Percentiles rank a stretch among this genome's conserved stretches.
Evolutionary conservation across 176 grass and related monocot species (phyloP).

Genomic region (Lolium multiflorum): DNA sequence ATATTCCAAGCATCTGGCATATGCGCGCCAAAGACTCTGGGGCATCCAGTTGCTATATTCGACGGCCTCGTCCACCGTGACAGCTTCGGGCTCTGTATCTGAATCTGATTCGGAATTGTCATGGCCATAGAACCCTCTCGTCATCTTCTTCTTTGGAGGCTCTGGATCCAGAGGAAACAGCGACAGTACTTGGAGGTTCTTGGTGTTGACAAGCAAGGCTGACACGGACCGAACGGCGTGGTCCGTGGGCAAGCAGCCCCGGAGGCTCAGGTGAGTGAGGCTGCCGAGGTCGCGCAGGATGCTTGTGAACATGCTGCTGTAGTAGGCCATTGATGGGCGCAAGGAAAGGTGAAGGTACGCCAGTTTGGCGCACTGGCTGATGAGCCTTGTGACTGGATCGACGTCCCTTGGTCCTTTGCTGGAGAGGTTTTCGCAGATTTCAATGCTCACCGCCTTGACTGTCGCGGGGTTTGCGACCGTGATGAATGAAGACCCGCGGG

Average conservation of each 20-base stretch:
- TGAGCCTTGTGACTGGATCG: not conserved
- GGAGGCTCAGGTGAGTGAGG: slow-evolving; percentile 27
- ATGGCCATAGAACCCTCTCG: too few species aligned
- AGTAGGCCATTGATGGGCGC: slow-evolving; percentile 10
- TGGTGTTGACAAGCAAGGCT: slow-evolving; percentile 1
- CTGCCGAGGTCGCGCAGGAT: not conserved
- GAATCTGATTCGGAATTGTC: not conserved
- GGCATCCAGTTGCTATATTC: not conserved
- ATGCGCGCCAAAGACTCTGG: not conserved
- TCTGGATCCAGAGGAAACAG: not conserved
- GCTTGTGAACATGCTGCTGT: not conserved
- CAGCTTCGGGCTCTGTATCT: not conserved
- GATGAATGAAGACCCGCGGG: not conserved
- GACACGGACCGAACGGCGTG: not conserved
- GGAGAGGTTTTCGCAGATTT: slow-evolving; percentile 4
- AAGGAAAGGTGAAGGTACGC: not conserved
- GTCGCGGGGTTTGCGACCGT: rapidly evolving
- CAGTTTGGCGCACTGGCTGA: not conserved
- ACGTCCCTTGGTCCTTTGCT: not conserved
- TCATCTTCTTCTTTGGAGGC: not conserved
- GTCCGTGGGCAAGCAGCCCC: slow-evolving; percentile 22
- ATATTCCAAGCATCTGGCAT: not conserved
- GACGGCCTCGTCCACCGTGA: too few species aligned
- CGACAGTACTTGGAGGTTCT: not conserved
- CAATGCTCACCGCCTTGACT: not conserved